Evolutionary conservation across 257 asterid species (phyloP).

Genomic region (Penstemon davidsonii): DNA sequence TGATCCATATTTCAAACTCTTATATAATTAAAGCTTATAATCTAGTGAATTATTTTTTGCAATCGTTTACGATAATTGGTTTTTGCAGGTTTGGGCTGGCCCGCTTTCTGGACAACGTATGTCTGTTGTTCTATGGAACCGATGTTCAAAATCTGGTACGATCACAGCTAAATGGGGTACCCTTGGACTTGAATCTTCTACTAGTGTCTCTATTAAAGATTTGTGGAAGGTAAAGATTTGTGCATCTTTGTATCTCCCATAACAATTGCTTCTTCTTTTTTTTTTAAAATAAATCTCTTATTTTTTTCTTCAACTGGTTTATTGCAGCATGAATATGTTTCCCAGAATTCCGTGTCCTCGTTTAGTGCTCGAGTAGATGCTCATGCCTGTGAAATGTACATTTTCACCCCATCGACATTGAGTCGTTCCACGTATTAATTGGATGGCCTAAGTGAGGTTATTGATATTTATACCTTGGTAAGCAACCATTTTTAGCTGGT

Average conservation of each 20-base stretch:
- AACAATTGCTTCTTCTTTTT: neutral
- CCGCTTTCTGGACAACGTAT: constrained; percentile 78
- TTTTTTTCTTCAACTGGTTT: neutral
- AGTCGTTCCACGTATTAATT: constrained; percentile 35
- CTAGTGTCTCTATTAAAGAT: constrained; percentile 69
- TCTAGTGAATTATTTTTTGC: neutral
- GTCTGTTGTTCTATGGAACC: constrained; percentile 82
- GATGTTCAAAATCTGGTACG: constrained; percentile 59
- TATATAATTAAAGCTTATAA: neutral
- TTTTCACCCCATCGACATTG: constrained; percentile 45
- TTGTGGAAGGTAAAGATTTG: constrained; percentile 74
- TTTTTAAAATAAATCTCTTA: neutral
- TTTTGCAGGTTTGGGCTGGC: constrained; percentile 89
- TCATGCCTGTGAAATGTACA: constrained; percentile 76
- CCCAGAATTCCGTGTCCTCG: constrained; percentile 47
- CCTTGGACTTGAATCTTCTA: constrained; percentile 76
- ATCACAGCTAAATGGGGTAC: constrained; percentile 64
- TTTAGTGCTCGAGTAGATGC: constrained; percentile 58
- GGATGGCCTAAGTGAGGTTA: constrained; percentile 16
- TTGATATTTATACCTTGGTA: constrained; percentile 5
- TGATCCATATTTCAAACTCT: neutral
- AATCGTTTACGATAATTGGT: neutral
- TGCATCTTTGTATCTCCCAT: neutral
- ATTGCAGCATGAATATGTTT: constrained; percentile 70
- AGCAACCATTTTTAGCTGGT: constrained; percentile 3